These are phyloP conservation scores for Phytopythium kandeliae DNA, from an alignment of 352 stramenopile species.

Conservation along the genomic window DNA sequence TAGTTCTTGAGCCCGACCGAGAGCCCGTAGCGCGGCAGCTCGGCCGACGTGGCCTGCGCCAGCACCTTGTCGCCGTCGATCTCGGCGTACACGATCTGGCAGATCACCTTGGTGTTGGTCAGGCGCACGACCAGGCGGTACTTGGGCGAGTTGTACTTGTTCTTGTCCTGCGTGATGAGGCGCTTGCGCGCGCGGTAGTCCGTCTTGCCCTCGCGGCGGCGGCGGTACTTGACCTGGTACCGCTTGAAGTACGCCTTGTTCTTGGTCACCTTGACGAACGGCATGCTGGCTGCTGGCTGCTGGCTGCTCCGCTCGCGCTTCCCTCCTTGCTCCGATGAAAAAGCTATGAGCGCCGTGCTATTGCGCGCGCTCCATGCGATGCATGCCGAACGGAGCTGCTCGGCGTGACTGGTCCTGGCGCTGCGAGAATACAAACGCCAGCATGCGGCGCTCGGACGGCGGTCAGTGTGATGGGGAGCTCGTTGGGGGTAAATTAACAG, in stretches of 20 bases:
- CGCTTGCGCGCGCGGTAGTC: conserved; percentile 99
- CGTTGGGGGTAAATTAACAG: background rate
- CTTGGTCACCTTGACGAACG: conserved; percentile 99
- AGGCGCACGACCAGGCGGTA: conserved; percentile 95
- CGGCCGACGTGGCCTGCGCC: conserved; percentile 90
- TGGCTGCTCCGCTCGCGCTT: too few relatives aligned
- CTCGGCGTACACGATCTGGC: conserved; percentile 98
- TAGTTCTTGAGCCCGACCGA: conserved; percentile 99
- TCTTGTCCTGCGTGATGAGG: conserved; percentile 99
- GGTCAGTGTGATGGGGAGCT: background rate
- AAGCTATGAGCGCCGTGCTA: background rate
- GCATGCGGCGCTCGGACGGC: conserved; percentile 14
- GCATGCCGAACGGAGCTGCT: too few relatives aligned
- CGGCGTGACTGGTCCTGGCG: conserved; percentile 12
- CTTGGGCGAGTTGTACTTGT: conserved; percentile 99
- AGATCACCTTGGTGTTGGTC: conserved; percentile 97
- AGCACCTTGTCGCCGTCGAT: conserved; percentile 98
- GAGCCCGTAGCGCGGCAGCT: conserved; percentile 96
- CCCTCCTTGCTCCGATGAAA: conserved; percentile 33
- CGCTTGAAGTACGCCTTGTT: conserved; percentile 99
- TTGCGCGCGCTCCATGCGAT: background rate
- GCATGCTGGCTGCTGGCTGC: conserved; percentile 36
- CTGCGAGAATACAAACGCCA: conserved; percentile 6
- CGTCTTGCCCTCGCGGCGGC: conserved; percentile 98
- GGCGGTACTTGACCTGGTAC: conserved; percentile 99